A percentile compares a stretch with the other conserved stretches of the same genome.
Evolutionary conservation across 306 rosid genomes (phyloP).

Genomic region (Cucumis cinereus): DNA sequence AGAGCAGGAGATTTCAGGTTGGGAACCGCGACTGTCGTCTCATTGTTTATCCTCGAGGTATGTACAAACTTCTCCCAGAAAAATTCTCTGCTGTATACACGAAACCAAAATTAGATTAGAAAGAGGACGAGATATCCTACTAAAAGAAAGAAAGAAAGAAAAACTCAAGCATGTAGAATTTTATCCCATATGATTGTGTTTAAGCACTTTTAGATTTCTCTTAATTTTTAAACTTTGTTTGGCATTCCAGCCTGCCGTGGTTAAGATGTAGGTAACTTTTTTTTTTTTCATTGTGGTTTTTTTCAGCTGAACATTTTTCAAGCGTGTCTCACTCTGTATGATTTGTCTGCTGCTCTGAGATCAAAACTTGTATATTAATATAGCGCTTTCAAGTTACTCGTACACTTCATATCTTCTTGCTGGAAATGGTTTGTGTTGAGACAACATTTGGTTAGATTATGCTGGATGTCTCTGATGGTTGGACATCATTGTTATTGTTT

Average conservation of each 20-base stretch:
- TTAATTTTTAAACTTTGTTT: background rate
- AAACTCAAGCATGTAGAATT: background rate
- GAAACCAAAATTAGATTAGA: background rate
- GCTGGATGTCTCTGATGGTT: background rate
- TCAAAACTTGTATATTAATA: slow-evolving; percentile 18
- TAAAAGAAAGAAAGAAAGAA: background rate
- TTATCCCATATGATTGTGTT: background rate
- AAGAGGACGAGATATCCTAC: background rate
- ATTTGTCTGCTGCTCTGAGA: background rate
- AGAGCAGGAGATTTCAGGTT: slow-evolving; percentile 96
- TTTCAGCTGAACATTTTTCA: slow-evolving; percentile 2
- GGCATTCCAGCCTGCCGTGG: background rate
- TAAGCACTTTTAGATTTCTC: background rate
- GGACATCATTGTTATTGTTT: background rate
- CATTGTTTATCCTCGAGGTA: slow-evolving; percentile 99
- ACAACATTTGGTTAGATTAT: slow-evolving; percentile 8
- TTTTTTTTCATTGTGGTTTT: background rate
- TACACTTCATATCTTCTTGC: slow-evolving; percentile 13
- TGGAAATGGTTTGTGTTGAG: slow-evolving; percentile 12
- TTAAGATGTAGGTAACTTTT: background rate
- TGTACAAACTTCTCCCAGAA: background rate
- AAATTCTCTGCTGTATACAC: background rate
- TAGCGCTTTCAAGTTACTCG: slow-evolving; percentile 18
- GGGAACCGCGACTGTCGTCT: slow-evolving; percentile 97
- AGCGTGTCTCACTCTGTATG: background rate